Evolutionary conservation across 1,284 basidiomycete species (phyloP), one percentile per base, ranked within the genome.

Genomic region (Trichosporon sp.): DNA sequence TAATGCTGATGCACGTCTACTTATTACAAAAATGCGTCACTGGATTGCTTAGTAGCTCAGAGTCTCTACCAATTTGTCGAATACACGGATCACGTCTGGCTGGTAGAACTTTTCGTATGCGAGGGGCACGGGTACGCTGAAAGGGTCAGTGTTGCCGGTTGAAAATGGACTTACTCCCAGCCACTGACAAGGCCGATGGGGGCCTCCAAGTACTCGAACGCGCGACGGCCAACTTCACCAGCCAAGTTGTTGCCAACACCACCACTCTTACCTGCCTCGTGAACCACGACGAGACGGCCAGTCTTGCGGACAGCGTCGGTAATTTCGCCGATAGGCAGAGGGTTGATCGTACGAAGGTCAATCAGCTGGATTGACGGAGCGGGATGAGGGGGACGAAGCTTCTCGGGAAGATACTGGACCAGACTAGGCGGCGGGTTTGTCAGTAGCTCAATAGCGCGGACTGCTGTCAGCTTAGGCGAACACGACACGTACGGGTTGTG

Each of bases 101-200:
- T 95, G 90, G 84, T 92, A 90, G 83, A 96, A 96, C 81, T 93
- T 94, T 85, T 96, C 94, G 78, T 89, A 96, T 66, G 91, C 90
- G 76, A 96, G 85, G 32, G 89, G 91, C 21, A 90, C 90, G 1
- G 94, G 94, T 4, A 90, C 89, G 76, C 93, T 94, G 75, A 46
- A 19, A 26, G n/a, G 2, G 69, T 70, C 37, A 70, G 69, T 26
- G 32, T 10, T 6, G 26, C 26, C 4, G 1, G 12, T 40, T 19
- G n/a, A n/a, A 0, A 4, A 6, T 2, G 1, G 1, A 90, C 93
- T 88, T 78, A 95, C 93, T 96, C 94, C 94, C 94, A 96, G 32
- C 92, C 93, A 11, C 91, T 89, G 35, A 96, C 89, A 63, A 94
- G 86, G 77, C 88, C 91, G n/a, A 96, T 90, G 0, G 94, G 94